Base-by-base conservation (phyloP, 2,329 filamentous ascomycete species). In the Cordyceps sp. region DNA sequence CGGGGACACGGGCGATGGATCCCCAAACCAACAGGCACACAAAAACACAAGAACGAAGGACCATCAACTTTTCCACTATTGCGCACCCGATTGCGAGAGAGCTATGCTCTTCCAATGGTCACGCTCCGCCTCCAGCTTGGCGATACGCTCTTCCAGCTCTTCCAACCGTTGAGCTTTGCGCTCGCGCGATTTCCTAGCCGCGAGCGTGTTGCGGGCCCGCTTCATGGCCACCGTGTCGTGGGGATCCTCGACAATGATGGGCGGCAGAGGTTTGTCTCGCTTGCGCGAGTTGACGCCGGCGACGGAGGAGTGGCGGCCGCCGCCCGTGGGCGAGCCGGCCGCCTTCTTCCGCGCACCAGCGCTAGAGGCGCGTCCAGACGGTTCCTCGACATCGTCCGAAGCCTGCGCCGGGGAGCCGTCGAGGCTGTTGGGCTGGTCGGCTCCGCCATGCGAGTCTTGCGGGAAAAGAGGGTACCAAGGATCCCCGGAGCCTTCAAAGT, bases 191-290 rank as follows among this genome's bases (percentile, higher is more conserved):
- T 93, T 93, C 42, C 88, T 84, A 45, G 88, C 88, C 14, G 88
- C 88, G 53, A 92, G 70, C 8, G 85, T 93, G 55, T 94, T 96
- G 43, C 85, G 79, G 31, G 85, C 86, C 53, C 88, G 81, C 74
- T 94, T 94, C 66, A 86, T 71, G 15, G 83, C 84, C n/a, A 79
- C 53, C 9, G 69, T 70, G 47, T 94, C 86, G 26, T 45, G 59
- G 1, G 75, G 70, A 43, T 94, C 82, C 19, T 77, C 71, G 24
- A 85, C 70, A 37, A 78, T 61, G 50, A 93, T 86, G 6, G 78
- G 76, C 39, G 80, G 77, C 34, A 93, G 62, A 39, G 79, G 76
- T 66, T 86, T 88, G 49, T 83, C 75, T 40, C 82, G 79, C 52
- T 80, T 77, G 42, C 81, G 78, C 45, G 78, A 59, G 48, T 59